Evolutionary conservation across 441 rosid species (phyloP).

Genomic region (Eruca vesicaria): DNA sequence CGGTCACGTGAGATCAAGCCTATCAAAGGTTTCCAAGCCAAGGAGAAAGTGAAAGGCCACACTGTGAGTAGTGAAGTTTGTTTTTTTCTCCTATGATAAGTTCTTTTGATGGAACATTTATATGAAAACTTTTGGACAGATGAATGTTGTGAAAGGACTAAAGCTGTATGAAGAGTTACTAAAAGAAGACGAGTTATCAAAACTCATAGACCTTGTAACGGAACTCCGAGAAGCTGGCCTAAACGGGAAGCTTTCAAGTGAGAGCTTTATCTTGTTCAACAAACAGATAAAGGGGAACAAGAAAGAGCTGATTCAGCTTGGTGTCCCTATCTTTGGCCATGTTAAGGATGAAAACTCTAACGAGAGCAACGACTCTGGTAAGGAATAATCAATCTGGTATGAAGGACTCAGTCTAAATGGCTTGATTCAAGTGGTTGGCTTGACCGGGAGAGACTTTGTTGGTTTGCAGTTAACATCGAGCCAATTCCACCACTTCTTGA

Average conservation of each 20-base stretch:
- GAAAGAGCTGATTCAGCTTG: slow-evolving; percentile 89
- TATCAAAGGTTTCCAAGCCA: slow-evolving; percentile 86
- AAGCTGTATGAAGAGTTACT: slow-evolving; percentile 78
- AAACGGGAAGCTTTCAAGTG: slow-evolving; percentile 87
- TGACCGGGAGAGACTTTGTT: slow-evolving; percentile 11
- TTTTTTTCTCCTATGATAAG: background rate
- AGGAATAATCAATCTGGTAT: slow-evolving; percentile 18
- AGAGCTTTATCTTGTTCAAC: slow-evolving; percentile 78
- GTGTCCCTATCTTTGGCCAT: slow-evolving; percentile 78
- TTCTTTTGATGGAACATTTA: slow-evolving; percentile 6
- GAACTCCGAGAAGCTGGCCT: slow-evolving; percentile 76
- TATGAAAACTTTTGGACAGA: slow-evolving; percentile 43
- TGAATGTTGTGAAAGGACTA: slow-evolving; percentile 93
- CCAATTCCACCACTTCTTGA: slow-evolving; percentile 86
- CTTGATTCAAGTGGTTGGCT: slow-evolving; percentile 21
- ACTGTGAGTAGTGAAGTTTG: slow-evolving; percentile 56
- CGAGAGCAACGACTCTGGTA: slow-evolving; percentile 49
- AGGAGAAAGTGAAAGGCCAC: slow-evolving; percentile 93
- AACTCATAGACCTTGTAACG: slow-evolving; percentile 61
- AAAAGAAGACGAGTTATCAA: slow-evolving; percentile 67
- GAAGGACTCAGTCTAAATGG: slow-evolving; percentile 9
- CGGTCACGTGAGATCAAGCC: slow-evolving; percentile 70
- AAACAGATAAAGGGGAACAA: slow-evolving; percentile 85
- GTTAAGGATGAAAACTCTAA: slow-evolving; percentile 62
- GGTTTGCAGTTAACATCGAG: slow-evolving; percentile 57